Evolutionary conservation across 2,329 filamentous ascomycete species (phyloP).

Genomic region (Fusarium lyarnte): DNA sequence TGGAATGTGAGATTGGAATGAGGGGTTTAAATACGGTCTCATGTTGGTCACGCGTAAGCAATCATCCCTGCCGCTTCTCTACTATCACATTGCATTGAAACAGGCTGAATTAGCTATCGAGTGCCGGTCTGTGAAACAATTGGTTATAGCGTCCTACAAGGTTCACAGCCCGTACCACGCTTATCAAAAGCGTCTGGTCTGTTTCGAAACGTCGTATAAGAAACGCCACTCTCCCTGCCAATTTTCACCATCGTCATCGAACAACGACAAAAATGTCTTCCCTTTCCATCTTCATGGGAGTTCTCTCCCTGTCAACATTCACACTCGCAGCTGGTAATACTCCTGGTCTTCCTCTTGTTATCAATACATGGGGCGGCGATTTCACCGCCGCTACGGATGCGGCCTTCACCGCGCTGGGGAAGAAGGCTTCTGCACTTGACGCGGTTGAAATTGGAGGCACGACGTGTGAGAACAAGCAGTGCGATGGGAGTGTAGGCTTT

Average conservation of each 20-base stretch:
- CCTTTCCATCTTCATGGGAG: neutral
- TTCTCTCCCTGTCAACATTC: conserved; percentile 21
- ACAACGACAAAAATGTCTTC: conserved; percentile 8
- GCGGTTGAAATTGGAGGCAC: conserved; percentile 62
- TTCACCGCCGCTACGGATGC: conserved; percentile 63
- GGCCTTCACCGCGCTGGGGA: conserved; percentile 54
- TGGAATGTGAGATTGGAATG: conserved; percentile 18
- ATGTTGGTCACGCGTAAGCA: conserved; percentile 12
- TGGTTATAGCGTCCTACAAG: conserved; percentile 14
- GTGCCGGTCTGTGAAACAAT: neutral
- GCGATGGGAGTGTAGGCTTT: conserved; percentile 64
- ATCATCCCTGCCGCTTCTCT: conserved; percentile 5
- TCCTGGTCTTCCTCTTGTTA: conserved; percentile 58
- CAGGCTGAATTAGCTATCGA: neutral
- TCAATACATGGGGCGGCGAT: conserved; percentile 65
- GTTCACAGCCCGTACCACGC: conserved; percentile 13
- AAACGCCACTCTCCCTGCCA: conserved; percentile 17
- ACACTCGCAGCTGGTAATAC: conserved; percentile 40
- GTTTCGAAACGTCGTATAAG: conserved; percentile 20
- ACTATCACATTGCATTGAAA: conserved; percentile 7
- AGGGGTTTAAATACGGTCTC: conserved; percentile 32
- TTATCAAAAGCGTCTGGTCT: conserved; percentile 11
- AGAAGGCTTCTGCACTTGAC: conserved; percentile 55
- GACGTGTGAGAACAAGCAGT: conserved; percentile 62
- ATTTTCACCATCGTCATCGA: neutral